Base-by-base conservation (phyloP, 2,329 filamentous ascomycete genomes). In the Fusarium sp. region DNA sequence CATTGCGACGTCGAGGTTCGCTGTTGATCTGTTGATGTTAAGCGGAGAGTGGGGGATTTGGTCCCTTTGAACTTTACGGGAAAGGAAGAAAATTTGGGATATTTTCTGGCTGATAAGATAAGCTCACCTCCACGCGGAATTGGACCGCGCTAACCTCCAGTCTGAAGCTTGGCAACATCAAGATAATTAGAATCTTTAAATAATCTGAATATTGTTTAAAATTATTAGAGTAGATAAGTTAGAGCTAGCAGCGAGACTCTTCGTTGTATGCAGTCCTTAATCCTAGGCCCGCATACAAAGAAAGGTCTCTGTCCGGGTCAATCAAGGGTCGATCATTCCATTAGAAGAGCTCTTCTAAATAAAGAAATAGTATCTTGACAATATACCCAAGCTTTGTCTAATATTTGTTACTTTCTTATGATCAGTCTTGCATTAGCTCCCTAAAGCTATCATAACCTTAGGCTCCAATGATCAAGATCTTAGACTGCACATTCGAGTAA, bases 1-100 rank as follows among this genome's bases (percentile, higher is more conserved):
- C 89, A 93, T 96, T 43, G 56, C 53, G 68, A 63, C 66, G 58
- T 55, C 33, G 6, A 44, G 38, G 12, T 38, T 37, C 24, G 37
- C 31, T 57, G 18, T 52, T 38, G 31, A 50, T 50, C 24, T 58
- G 50, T 63, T 70, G 54, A 55, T 52, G 39, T 54, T 33, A 49
- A 39, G 50, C 46, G 55, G 57, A 63, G 46, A 33, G 41, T 47
- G 62, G 59, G 60, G 50, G 64, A 55, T 67, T 57, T 54, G 63
- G 48, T 44, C 48, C 46, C 64, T 60, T 44, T 42, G 46, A 54
- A 29, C 53, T 52, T 65, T 42, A 26, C 33, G 31, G 23, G 7
- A 6, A 23, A 33, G 37, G 53, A 69, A 69, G 67, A 69, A 70
- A 70, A 57, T 69, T 69, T 69, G 67, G 67, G 48, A 68, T 24